Conservation (phyloP, 768 basidiomycete genomes). For the Lactarius deliciosus region DNA sequence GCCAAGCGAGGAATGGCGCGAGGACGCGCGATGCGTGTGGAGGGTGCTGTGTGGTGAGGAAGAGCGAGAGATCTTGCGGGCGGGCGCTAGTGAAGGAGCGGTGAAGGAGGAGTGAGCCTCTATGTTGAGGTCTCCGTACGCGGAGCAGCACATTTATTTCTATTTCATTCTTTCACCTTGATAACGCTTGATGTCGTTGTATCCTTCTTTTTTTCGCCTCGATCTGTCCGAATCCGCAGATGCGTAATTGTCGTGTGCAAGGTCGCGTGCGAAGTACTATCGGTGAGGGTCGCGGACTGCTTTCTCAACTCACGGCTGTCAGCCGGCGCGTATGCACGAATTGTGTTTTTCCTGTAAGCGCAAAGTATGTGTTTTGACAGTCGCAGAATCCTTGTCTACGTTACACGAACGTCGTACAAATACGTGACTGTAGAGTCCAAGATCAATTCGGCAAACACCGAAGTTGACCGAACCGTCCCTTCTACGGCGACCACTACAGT, state of each 20-base stretch:
- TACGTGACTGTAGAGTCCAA: too few species aligned
- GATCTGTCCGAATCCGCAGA: background rate
- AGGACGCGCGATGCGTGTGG: constrained; percentile 26
- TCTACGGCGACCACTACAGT: too few species aligned
- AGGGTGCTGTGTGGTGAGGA: constrained; percentile 25
- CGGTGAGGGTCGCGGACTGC: too few species aligned
- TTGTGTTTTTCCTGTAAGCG: too few species aligned
- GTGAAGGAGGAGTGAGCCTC: constrained; percentile 16
- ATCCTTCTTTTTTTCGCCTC: background rate
- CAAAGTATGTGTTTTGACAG: too few species aligned
- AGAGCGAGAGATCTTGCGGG: constrained; percentile 17
- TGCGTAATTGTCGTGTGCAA: background rate
- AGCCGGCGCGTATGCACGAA: too few species aligned
- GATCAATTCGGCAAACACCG: too few species aligned
- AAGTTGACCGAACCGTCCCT: too few species aligned
- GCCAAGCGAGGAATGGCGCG: constrained; percentile 17
- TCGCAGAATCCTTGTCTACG: too few species aligned
- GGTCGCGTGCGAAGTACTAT: background rate
- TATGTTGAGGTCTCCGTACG: background rate
- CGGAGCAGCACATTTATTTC: background rate
- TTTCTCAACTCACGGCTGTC: too few species aligned
- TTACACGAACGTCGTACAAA: too few species aligned
- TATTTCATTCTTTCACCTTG: background rate
- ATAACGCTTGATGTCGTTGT: constrained; percentile 4
- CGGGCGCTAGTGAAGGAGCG: background rate